Evolutionary conservation across 768 basidiomycete genomes (phyloP).

Genomic region (Naganishia kalamii): DNA sequence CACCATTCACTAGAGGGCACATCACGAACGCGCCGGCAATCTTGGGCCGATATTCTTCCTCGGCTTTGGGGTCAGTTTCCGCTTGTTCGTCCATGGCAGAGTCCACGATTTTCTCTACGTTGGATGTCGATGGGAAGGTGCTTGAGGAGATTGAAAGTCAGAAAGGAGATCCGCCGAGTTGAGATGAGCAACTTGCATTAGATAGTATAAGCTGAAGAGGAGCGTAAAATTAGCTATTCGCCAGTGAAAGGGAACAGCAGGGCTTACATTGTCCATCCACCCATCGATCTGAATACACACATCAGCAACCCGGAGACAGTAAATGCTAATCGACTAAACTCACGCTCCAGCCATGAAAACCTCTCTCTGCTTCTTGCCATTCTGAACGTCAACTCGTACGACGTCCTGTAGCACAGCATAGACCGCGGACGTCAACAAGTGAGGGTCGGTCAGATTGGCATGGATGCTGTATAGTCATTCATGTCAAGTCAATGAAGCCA

Average conservation of each 20-base stretch:
- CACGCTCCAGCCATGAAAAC: constrained; percentile 45
- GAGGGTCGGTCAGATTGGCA: constrained; percentile 39
- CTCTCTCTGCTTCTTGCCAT: constrained; percentile 39
- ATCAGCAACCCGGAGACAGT: constrained; percentile 9
- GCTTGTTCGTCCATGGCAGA: background rate
- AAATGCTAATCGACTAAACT: constrained; percentile 24
- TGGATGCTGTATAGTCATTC: constrained; percentile 33
- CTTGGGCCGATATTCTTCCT: constrained; percentile 35
- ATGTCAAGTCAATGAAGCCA: background rate
- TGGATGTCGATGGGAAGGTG: constrained; percentile 22
- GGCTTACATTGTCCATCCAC: constrained; percentile 19
- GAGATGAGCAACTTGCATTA: constrained; percentile 13
- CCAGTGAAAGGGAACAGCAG: background rate
- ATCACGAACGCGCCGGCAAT: constrained; percentile 46
- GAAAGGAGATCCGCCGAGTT: background rate
- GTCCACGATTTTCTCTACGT: constrained; percentile 7
- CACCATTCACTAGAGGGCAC: constrained; percentile 46
- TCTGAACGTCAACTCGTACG: constrained; percentile 33
- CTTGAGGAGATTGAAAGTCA: background rate
- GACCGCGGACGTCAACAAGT: constrained; percentile 39
- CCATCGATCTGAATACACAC: constrained; percentile 11
- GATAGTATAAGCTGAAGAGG: constrained; percentile 36
- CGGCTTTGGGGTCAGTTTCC: background rate
- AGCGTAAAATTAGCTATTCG: background rate
- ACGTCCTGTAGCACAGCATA: constrained; percentile 44